A percentile compares a stretch with the other conserved stretches of the same genome.
These are phyloP conservation scores for Termitomyces sp. DNA, from an alignment of 768 basidiomycete genomes.

Conservation along the genomic window DNA sequence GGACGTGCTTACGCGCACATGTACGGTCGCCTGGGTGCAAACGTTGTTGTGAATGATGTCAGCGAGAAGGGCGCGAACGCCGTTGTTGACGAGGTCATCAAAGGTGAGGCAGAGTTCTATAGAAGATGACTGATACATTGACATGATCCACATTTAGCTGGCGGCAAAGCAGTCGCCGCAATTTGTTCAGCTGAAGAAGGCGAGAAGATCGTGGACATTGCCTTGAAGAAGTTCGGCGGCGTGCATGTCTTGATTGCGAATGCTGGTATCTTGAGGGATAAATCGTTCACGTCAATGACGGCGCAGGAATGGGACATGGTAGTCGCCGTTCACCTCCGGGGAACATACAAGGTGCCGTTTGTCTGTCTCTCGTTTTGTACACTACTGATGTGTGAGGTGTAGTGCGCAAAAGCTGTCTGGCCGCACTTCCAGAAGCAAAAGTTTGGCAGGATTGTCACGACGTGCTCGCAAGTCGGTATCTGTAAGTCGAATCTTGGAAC, in stretches of 20 bases:
- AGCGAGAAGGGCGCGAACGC: conserved; percentile 77
- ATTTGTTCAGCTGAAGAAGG: conserved; percentile 91
- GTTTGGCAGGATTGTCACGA: conserved; percentile 92
- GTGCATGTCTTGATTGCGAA: conserved; percentile 90
- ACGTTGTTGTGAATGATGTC: conserved; percentile 95
- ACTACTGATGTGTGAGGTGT: neutral
- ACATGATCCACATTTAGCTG: conserved; percentile 41
- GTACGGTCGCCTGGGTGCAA: conserved; percentile 91
- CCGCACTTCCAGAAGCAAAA: conserved; percentile 95
- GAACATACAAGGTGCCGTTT: conserved; percentile 73
- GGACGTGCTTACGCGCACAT: conserved; percentile 90
- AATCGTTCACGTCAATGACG: conserved; percentile 84
- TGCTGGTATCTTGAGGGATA: conserved; percentile 92
- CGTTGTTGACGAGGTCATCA: conserved; percentile 84
- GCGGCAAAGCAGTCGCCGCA: conserved; percentile 82
- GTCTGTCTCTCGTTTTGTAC: neutral
- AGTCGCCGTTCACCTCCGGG: conserved; percentile 80
- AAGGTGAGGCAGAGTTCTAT: conserved; percentile 40
- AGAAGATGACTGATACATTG: neutral
- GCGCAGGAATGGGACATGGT: conserved; percentile 95
- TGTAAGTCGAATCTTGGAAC: conserved; percentile 63
- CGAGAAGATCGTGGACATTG: conserved; percentile 81
- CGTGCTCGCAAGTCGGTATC: conserved; percentile 89
- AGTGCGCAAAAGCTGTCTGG: conserved; percentile 96
- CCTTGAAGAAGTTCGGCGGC: conserved; percentile 80